These are phyloP conservation scores for Microdochium paspali DNA, from an alignment of 2,329 filamentous ascomycete species.

Conservation along the genomic window DNA sequence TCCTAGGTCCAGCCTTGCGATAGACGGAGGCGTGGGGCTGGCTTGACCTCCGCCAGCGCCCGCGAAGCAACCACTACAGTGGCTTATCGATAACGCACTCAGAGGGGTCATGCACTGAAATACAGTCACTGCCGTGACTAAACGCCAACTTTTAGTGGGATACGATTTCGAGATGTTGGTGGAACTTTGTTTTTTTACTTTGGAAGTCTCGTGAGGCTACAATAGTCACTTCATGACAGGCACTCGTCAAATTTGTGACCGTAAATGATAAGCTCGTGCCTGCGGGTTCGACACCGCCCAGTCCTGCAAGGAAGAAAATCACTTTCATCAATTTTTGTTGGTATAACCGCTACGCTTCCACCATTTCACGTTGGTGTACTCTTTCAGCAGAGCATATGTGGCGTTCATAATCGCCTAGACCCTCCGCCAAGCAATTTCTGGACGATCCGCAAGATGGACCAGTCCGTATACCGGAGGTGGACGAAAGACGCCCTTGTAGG, in stretches of 20 bases:
- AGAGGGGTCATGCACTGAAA: not conserved
- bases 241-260: too few species aligned
- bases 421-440: not conserved
- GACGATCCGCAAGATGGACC: constrained; percentile 9
- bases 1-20: too few species aligned
- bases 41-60: not conserved
- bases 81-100: not conserved
- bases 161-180: not conserved
- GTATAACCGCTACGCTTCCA: not conserved
- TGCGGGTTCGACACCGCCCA: not conserved
- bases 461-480: constrained; percentile 53
- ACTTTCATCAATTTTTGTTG: not conserved
- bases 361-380: not conserved
- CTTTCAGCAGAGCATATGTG: not conserved
- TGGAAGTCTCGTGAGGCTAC: too few species aligned
- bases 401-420: not conserved
- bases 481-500: constrained; percentile 58
- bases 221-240: too few species aligned
- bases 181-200: too few species aligned
- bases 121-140: not conserved
- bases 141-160: not conserved
- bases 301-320: not conserved
- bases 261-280: not conserved
- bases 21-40: not conserved
- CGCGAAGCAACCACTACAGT: not conserved